Conservation (phyloP, 129 eudicot genomes). For the Smallanthus sonchifolius region DNA sequence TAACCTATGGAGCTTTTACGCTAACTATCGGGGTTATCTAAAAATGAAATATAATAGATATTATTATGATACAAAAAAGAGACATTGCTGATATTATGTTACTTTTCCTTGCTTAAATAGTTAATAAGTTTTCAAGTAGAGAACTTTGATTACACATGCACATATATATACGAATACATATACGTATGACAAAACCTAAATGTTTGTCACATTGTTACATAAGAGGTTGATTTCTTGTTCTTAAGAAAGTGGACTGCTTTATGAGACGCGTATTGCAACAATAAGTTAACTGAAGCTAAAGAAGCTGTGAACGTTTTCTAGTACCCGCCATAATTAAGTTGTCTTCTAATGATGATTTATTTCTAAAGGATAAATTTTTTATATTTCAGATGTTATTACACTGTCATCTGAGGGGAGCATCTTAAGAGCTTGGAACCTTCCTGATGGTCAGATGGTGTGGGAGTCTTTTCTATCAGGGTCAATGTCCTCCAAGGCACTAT, state of each 20-base stretch:
- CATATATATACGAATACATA: background rate
- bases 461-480: constrained; percentile 73
- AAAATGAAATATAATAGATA: background rate
- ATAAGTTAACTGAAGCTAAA: background rate
- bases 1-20: background rate
- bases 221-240: background rate
- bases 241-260: background rate
- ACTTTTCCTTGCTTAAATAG: background rate
- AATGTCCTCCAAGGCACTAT: constrained; percentile 55
- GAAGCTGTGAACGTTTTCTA: background rate
- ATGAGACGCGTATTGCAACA: background rate
- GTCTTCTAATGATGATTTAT: background rate
- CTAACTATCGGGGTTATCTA: background rate
- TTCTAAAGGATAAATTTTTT: constrained; percentile 9
- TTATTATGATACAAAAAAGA: background rate
- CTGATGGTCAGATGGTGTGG: constrained; percentile 99
- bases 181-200: background rate
- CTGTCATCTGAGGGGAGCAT: constrained; percentile 85
- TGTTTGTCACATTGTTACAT: background rate
- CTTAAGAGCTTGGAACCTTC: constrained; percentile 99
- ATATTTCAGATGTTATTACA: constrained; percentile 69
- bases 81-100: constrained; percentile 1
- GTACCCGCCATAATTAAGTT: background rate
- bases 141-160: background rate
- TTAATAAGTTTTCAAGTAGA: background rate